Evolutionary conservation across 2,329 filamentous ascomycete species (phyloP), one percentile per base, ranked within the genome.

Genomic region (Penicillium sp.): DNA sequence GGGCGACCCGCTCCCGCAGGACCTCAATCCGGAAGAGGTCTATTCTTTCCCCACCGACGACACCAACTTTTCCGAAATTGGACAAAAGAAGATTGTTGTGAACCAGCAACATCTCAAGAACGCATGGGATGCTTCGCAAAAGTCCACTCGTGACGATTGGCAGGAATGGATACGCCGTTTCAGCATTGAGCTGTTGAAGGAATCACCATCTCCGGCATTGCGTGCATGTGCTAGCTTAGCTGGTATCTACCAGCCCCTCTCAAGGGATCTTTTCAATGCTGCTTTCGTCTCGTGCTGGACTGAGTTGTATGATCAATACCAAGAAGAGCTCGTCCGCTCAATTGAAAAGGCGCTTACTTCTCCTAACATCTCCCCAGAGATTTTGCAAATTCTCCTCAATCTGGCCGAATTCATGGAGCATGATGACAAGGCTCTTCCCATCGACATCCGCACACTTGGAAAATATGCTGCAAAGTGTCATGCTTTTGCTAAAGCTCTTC

Each of bases 361-460:
- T 3, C 86, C 91, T 45, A 91, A 96, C 60, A 94, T 98, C 12
- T 91, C 93, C 0, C 93, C 94, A 0, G 94, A 99, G 68, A 85
- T 99, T 57, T 76, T 98, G 8, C 91, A 95, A 53, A 85, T 96
- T 43, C 76, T 99, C 26, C 81, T 99, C 43, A 98, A 98, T 63
- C 78, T 99, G 44, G 93, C 93, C 21, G 93, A 99, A 66, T 99
- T 98, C 68, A 99, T 99, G 93, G 93, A 99, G 66, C 93, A 98
- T 64, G 94, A 98, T 61, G 93, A 99, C 68, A 98, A 98, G 69
- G 91, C 94, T 13, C 75, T 99, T 45, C 93, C 93, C 2, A 98
- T 99, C 55, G 94, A 99, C 64, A 96, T 99, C 56, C 79, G 93
- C 43, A 89, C 93, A 9, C 78, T 98, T 10, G 94, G 94, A 29